Base-by-base conservation (phyloP, 2,329 filamentous ascomycete species). In the Colletotrichum filicis region DNA sequence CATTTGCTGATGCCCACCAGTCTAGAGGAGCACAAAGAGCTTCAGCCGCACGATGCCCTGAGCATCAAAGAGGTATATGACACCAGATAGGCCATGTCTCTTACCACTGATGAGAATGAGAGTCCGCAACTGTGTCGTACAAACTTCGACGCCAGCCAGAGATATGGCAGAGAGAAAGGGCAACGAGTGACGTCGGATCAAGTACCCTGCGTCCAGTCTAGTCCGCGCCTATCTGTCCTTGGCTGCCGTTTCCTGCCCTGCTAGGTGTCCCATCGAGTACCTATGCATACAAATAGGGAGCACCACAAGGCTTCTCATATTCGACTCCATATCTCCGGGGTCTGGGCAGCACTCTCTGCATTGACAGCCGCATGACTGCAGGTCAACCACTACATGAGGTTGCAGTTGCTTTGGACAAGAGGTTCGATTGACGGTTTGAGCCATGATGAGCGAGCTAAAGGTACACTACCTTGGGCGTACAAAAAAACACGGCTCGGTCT, bases 191-290 rank as follows among this genome's bases (percentile, higher is more conserved):
- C 57, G 26, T 22, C 70, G 60, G 70, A 60, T 73, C 26, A 65
- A 22, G 70, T 73, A 70, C 70, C 70, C 70, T 46, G 16, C 9
- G 35, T 59, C 19, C 22, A 56, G 5, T 26, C 22, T 56, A 28
- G 53, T 22, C 19, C 42, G 16, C 42, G 19, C 19, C 42, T 22
- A 49, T 49, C 19, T 49, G 19, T n/a, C 42, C 42, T 49, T 49
- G 42, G 42, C 19, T 49, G 42, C 19, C 42, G 37, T 42, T 42
- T 42, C 16, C 42, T 49, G 42, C 42, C 16, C 42, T 49, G 42
- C 42, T 22, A 22, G 42, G 19, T 22, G 42, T 22, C 19, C 42
- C 42, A 49, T 49, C 42, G 19, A 49, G 42, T 49, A 22, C 19
- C 42, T 22, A 1, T 42, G 37, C 37, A 19, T 42, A 42, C 37